Base-by-base conservation (phyloP, 192 early-diverging fungal genomes). In the Lobosporangium transversale region DNA sequence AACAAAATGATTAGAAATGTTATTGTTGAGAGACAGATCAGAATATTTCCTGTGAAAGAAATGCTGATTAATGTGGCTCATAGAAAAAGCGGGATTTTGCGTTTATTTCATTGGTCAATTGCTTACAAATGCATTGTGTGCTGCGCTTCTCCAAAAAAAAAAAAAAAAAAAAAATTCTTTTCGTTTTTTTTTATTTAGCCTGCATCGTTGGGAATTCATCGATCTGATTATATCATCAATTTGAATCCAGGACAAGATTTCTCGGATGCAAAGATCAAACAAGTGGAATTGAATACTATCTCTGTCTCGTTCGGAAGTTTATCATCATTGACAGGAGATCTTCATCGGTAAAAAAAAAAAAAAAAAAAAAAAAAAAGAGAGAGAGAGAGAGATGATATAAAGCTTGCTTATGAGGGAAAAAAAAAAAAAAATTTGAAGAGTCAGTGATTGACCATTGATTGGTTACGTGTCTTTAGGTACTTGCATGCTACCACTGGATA, bases 251-350 rank as follows among this genome's bases (percentile, higher is more conserved):
- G 76, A 47, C 79, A 79, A 2, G 78, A 80, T 3, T 79, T 67
- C 12, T 81, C 80, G 9, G 71, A 87, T n/a, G 69, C 87, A 30
- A 76, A 79, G 29, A 84, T 93, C 44, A 90, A 96, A 71, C 97
- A 99, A 71, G 97, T 99, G 2, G 97, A 99, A 63, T 89, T 97
- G 66, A 99, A 99, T 80, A 98, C 97, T 5, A 97, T 99, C 79
- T 87, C 96, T 5, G 84, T 92, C 7, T 94, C 92, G n/a, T 99
- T 99, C 79, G 88, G 90, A 14, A 89, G 91, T 65, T 82, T 99
- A 17, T 94, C 93, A 1, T 79, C 87, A 0, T 75, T 91, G 42
- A 89, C 90, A 15, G 81, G 84, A 18, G 84, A 95, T 47, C 80
- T 98, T 31, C 97, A 98, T 68, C 73, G 83, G 91, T 94, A 86